Conservation (phyloP, 164 flowering plant genomes). For the Umbellularia californica region DNA sequence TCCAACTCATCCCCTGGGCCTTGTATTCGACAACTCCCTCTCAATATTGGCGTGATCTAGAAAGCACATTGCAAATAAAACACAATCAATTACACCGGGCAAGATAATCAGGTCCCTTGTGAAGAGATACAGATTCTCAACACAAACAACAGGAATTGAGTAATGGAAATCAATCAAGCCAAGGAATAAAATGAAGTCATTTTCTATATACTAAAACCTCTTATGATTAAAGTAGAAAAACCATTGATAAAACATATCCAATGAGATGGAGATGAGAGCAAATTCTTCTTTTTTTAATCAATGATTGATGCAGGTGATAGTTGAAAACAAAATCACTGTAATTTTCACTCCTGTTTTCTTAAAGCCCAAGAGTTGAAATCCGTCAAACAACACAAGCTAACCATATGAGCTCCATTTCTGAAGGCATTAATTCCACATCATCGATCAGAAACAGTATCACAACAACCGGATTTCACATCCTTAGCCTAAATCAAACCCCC, state of each 20-base stretch:
- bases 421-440: background rate
- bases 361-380: background rate
- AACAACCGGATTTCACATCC: background rate
- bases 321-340: background rate
- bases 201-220: too few species aligned
- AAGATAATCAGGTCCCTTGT: background rate
- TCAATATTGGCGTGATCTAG: constrained; percentile 52
- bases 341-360: background rate
- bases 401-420: background rate
- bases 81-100: background rate
- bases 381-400: background rate
- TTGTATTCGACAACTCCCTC: constrained; percentile 40
- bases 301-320: too few species aligned
- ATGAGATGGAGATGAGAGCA: background rate
- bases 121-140: background rate
- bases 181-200: too few species aligned
- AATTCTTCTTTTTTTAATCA: too few species aligned
- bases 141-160: too few species aligned
- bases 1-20: constrained; percentile 37
- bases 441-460: background rate
- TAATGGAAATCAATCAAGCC: background rate
- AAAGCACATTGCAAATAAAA: constrained; percentile 7
- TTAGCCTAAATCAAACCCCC: constrained; percentile 2
- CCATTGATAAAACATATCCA: too few species aligned
- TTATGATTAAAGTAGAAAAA: too few species aligned